phyloP scores from a whole-genome alignment of 768 basidiomycete genomes.

The Cystofilobasidium capitatum region DNA sequence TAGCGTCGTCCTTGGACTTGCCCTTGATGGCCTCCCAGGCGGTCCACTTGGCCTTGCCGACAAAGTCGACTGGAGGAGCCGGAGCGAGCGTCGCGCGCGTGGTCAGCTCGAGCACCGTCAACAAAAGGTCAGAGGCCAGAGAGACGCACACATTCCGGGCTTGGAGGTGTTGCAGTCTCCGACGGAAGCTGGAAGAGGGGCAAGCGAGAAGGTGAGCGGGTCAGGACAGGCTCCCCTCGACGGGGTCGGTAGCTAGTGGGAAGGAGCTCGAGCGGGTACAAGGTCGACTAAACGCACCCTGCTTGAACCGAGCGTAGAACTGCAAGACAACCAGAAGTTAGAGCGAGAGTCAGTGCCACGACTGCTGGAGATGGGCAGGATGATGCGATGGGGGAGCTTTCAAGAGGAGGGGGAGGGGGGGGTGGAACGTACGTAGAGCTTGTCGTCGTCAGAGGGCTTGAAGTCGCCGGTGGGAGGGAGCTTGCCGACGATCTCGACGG shows the following conservation, averaged over 20 bases:
- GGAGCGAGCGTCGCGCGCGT: not conserved
- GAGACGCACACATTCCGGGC: constrained; percentile 31
- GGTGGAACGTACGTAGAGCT: constrained; percentile 58
- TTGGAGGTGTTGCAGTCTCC: constrained; percentile 57
- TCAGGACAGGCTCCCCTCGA: not conserved
- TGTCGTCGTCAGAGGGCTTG: constrained; percentile 60
- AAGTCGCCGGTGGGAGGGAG: constrained; percentile 75
- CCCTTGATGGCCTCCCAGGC: constrained; percentile 75
- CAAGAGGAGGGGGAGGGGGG: not conserved
- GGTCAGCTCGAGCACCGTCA: not conserved
- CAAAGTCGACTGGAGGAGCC: constrained; percentile 59
- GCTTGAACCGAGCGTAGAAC: constrained; percentile 95
- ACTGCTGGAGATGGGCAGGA: not conserved
- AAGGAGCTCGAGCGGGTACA: too few relatives aligned
- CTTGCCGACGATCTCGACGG: constrained; percentile 49
- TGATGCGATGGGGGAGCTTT: too few relatives aligned
- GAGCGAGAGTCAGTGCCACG: not conserved
- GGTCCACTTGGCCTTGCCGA: constrained; percentile 86
- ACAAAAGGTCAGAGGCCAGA: not conserved
- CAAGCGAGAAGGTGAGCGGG: not conserved
- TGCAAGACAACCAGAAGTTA: constrained; percentile 36
- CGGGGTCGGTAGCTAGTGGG: not conserved
- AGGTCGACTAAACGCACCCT: constrained; percentile 55
- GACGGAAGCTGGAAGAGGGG: constrained; percentile 48
- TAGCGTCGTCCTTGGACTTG: constrained; percentile 59